These are phyloP conservation scores for Phytophthora sp. DNA, from an alignment of 352 stramenopile genomes.

Conservation along the genomic window DNA sequence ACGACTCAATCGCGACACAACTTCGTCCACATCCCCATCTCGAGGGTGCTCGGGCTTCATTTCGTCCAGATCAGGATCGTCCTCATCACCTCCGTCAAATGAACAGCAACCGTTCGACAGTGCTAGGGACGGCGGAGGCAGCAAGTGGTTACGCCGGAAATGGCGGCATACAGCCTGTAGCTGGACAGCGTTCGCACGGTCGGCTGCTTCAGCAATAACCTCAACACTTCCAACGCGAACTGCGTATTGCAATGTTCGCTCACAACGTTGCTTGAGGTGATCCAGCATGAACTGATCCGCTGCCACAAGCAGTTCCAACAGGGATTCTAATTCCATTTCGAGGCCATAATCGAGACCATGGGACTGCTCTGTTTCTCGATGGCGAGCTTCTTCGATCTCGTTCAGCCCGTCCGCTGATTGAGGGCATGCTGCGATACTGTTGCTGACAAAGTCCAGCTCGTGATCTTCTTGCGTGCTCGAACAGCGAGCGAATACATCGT, in stretches of 20 bases:
- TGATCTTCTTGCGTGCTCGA: conserved; percentile 15
- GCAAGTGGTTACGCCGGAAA: conserved; percentile 88
- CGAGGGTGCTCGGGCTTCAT: conserved; percentile 12
- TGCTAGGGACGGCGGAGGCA: conserved; percentile 4
- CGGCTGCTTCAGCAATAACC: conserved; percentile 88
- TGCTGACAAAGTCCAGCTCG: conserved; percentile 26
- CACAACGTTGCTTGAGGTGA: conserved; percentile 96
- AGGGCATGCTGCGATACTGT: conserved; percentile 29
- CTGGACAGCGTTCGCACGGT: conserved; percentile 92
- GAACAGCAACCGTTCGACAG: conserved; percentile 15
- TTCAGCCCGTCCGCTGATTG: conserved; percentile 42
- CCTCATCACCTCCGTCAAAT: conserved; percentile 20
- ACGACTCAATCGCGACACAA: conserved; percentile 14
- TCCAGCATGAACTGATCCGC: conserved; percentile 97
- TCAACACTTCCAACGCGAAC: conserved; percentile 87
- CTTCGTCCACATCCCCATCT: conserved; percentile 20
- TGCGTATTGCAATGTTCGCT: conserved; percentile 83
- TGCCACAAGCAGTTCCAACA: conserved; percentile 91
- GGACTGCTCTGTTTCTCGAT: conserved; percentile 10
- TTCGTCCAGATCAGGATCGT: conserved; percentile 18
- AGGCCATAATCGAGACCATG: conserved; percentile 24
- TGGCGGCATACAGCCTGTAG: conserved; percentile 92
- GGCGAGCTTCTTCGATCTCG: conserved; percentile 36
- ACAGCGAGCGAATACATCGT: conserved; percentile 32
- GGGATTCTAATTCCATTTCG: conserved; percentile 64